A percentile compares a stretch with the other conserved stretches of the same genome.
phyloP scores from a whole-genome alignment of 805 yeast genomes.

The Sugiyamaella marilandica region DNA sequence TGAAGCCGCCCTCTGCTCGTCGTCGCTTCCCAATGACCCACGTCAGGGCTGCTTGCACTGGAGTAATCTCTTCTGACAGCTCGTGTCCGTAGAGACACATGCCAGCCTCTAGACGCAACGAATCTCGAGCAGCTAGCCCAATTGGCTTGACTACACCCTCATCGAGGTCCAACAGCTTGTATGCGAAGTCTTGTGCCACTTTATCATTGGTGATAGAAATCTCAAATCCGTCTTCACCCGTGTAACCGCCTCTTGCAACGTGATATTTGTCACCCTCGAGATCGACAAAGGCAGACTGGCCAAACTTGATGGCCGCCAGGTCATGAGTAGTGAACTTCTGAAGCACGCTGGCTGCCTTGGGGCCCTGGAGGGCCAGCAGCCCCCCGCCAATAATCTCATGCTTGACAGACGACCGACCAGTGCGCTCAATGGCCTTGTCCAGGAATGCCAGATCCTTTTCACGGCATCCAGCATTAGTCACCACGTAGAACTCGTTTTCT shows the following conservation, averaged over 20 bases:
- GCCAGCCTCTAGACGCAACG: slow-evolving; percentile 93
- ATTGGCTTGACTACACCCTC: slow-evolving; percentile 64
- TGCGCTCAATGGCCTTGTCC: slow-evolving; percentile 43
- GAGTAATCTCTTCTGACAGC: slow-evolving; percentile 70
- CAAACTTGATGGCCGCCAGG: slow-evolving; percentile 65
- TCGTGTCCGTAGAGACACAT: slow-evolving; percentile 97
- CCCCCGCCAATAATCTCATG: slow-evolving; percentile 53
- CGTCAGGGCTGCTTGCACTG: slow-evolving; percentile 80
- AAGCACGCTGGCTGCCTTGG: slow-evolving; percentile 65
- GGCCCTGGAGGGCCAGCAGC: slow-evolving; percentile 90
- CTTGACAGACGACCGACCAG: slow-evolving; percentile 31
- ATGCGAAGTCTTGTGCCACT: slow-evolving; percentile 55
- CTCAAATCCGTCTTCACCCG: slow-evolving; percentile 98
- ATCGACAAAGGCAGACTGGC: slow-evolving; percentile 52
- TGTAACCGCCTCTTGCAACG: slow-evolving; percentile 93
- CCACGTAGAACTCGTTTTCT: slow-evolving; percentile 71
- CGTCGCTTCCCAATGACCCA: slow-evolving; percentile 88
- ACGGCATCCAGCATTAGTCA: slow-evolving; percentile 94
- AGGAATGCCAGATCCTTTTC: slow-evolving; percentile 72
- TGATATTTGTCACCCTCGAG: slow-evolving; percentile 48
- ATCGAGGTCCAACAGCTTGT: slow-evolving; percentile 49
- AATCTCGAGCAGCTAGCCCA: slow-evolving; percentile 98
- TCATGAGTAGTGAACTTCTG: slow-evolving; percentile 58
- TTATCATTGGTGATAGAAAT: slow-evolving; percentile 61
- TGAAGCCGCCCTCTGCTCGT: slow-evolving; percentile 54